Base-by-base conservation (phyloP, 75 land plant genomes). In the Larix kaempferi region DNA sequence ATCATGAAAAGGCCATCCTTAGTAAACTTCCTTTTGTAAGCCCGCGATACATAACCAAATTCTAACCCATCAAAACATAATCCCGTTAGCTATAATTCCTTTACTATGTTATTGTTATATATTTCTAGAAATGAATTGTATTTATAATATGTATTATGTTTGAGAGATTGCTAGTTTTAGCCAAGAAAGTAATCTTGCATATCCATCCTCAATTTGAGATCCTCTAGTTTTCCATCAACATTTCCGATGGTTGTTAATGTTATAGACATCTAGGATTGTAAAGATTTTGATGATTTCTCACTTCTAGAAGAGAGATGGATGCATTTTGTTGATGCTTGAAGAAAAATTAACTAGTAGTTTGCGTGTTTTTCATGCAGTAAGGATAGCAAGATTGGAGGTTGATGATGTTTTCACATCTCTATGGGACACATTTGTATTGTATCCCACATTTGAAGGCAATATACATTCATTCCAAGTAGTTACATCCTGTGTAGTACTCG, bases 401-500 rank as follows among this genome's bases (percentile, higher is more conserved):
- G n/a, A 79, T 7, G 83, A 95, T 69, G 64, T 80, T 86, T 60
- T 80, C 84, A 26, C 88, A 91, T 7, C 92, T 91, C 17, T 91
- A 92, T 71, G 86, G 76, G 54, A 75, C 93, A 17, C 87, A n/a
- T n/a, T 89, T 52, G 82, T 92, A 37, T 89, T 95, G 13, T 91
- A 92, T 61, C 98, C 98, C 0, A 82, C 88, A 52, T 73, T 77
- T 37, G 98, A 25, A 93, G 98, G n/a, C 57, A 95, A 95, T 82
- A 91, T 95, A 80, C 95, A 95, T 74, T 79, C 90, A 54, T 92
- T 95, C 73, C 88, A 87, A n/a, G 95, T 93, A 33, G 75, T 86
- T 55, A 91, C 94, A 22, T 83, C 98, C 2, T 92, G 98, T 82
- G 95, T 93, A 6, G 88, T 95, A 25, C 86, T 92, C 29, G 98